Percentiles rank a stretch among this genome's conserved stretches.
phyloP scores from a whole-genome alignment of 768 basidiomycete species.

The Leucocoprinus birnbaumii region DNA sequence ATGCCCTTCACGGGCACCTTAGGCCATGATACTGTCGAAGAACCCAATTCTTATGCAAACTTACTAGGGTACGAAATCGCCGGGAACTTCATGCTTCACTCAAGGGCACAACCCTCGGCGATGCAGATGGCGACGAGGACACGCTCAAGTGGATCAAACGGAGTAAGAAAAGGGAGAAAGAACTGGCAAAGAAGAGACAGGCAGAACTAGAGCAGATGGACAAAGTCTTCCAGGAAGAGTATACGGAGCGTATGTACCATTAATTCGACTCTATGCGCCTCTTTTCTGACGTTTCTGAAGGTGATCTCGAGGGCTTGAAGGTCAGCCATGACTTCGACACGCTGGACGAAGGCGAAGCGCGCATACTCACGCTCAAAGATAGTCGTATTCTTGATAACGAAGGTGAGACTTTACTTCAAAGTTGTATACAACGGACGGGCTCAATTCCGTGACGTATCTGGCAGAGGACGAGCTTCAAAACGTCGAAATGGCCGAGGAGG shows the following conservation, averaged over 20 bases:
- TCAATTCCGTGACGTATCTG: conserved; percentile 8
- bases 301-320: conserved; percentile 91
- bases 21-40: conserved; percentile 30
- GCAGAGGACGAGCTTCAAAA: conserved; percentile 98
- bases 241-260: conserved; percentile 74
- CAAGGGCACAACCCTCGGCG: conserved; percentile 90
- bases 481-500: conserved; percentile 89
- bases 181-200: conserved; percentile 79
- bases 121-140: conserved; percentile 77
- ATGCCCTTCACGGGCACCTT: conserved; percentile 38
- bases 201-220: conserved; percentile 85
- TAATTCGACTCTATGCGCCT: not conserved
- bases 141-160: conserved; percentile 89
- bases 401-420: too few species aligned
- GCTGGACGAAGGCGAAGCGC: conserved; percentile 90
- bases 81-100: conserved; percentile 90
- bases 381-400: conserved; percentile 93
- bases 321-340: conserved; percentile 93
- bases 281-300: conserved; percentile 33
- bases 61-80: conserved; percentile 86
- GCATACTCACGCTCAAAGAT: conserved; percentile 96
- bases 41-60: conserved; percentile 41
- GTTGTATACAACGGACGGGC: too few species aligned
- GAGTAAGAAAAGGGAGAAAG: conserved; percentile 88
- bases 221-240: conserved; percentile 69